These are phyloP conservation scores for Sordariomycetes sp. DNA, from an alignment of 2,329 filamentous ascomycete species.

Conservation along the genomic window DNA sequence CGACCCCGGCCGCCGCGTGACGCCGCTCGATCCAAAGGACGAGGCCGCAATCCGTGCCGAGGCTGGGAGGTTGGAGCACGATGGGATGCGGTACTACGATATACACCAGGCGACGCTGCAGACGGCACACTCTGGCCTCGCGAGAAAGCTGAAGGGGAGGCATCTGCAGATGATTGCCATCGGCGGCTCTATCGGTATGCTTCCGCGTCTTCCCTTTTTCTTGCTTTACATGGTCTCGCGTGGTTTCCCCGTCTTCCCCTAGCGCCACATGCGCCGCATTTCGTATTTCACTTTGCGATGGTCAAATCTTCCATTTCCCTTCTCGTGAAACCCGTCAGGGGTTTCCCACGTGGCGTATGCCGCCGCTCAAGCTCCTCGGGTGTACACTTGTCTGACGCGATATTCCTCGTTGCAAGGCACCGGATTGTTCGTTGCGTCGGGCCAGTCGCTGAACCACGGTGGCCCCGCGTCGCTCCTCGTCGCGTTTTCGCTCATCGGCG, in stretches of 20 bases:
- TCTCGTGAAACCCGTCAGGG: not conserved
- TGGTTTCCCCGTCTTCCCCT: not conserved
- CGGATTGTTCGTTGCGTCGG: conserved; percentile 78
- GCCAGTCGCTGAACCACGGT: conserved; percentile 53
- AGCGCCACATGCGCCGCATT: not conserved
- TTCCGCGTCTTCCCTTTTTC: not conserved
- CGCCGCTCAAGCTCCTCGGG: not conserved
- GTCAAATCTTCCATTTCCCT: not conserved
- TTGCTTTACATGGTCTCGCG: not conserved
- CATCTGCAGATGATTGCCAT: conserved; percentile 98
- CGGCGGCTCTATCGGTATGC: conserved; percentile 69
- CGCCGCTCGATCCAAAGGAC: conserved; percentile 22
- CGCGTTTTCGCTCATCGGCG: conserved; percentile 65
- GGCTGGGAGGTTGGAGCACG: conserved; percentile 13
- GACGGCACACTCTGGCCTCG: conserved; percentile 63
- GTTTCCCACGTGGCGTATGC: not conserved
- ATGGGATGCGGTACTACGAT: conserved; percentile 37
- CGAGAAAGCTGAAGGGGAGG: conserved; percentile 64
- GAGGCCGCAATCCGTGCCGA: conserved; percentile 18
- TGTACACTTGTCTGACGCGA: conserved; percentile 5
- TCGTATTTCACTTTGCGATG: not conserved
- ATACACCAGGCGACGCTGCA: conserved; percentile 49
- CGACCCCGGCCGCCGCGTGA: conserved; percentile 37
- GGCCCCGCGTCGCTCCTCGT: conserved; percentile 69
- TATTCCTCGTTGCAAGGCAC: conserved; percentile 36